A percentile compares a stretch with the other conserved stretches of the same genome.
Conservation (phyloP, 2,329 filamentous ascomycete genomes). For the Phaeoacremonium minimum region DNA sequence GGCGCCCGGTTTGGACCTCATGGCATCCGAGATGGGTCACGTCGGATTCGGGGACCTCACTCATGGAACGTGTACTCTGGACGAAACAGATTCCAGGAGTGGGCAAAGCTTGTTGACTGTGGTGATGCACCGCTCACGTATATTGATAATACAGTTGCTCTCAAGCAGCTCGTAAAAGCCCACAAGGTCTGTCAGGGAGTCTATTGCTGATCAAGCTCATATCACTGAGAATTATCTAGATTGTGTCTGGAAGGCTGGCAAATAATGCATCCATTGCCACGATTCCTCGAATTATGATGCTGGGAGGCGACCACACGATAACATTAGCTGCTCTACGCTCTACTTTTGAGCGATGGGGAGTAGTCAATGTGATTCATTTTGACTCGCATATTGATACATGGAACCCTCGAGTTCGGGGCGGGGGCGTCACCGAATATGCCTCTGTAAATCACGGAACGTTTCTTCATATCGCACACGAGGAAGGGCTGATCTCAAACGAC, state of each 20-base stretch:
- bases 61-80: constrained; percentile 5
- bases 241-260: constrained; percentile 19
- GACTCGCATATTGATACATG: constrained; percentile 70
- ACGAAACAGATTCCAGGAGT: constrained; percentile 9
- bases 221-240: constrained; percentile 4
- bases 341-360: constrained; percentile 52
- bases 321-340: constrained; percentile 59
- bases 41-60: constrained; percentile 15
- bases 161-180: constrained; percentile 70
- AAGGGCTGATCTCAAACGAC: constrained; percentile 50
- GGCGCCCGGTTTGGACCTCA: constrained; percentile 29
- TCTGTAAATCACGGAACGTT: constrained; percentile 58
- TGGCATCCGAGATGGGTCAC: constrained; percentile 24
- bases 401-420: constrained; percentile 58
- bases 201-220: neutral
- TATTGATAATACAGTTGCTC: constrained; percentile 70
- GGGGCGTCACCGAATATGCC: constrained; percentile 55
- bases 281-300: constrained; percentile 49
- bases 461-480: constrained; percentile 57
- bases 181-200: constrained; percentile 35
- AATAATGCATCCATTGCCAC: constrained; percentile 36
- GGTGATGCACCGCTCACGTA: constrained; percentile 75
- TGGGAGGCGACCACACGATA: constrained; percentile 63
- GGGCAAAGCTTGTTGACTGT: constrained; percentile 60
- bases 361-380: constrained; percentile 61